Evolutionary conservation across 2,329 filamentous ascomycete species (phyloP), one percentile per base, ranked within the genome.

Genomic region (Neonectria hederae): DNA sequence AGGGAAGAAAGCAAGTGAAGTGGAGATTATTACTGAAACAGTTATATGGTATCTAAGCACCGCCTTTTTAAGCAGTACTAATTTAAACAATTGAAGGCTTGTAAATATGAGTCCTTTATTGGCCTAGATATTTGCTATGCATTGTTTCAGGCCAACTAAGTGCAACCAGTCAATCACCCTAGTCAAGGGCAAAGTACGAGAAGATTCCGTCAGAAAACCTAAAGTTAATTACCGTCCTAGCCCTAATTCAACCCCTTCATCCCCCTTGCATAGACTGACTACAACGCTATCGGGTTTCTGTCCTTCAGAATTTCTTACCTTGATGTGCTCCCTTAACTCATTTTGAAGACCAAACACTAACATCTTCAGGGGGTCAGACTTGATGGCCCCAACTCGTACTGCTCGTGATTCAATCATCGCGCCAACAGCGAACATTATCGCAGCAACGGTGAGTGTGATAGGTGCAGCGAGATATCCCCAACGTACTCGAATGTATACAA

Each of bases 311-410:
- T 17, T 26, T 9, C 3, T 26, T 26, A 17, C 22, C 21, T 24
- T 46, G 4, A 24, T 14, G 9, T 7, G 11, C 5, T 46, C 43
- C 21, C 43, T 24, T 2, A 21, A 13, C 22, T 26, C 22, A 9
- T 3, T 26, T 26, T 46, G 21, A 24, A 46, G 43, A 46, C 43
- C 22, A 9, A 46, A 24, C 10, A 17, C 22, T 9, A 61, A 28
- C 32, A 61, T 49, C 22, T 56, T 35, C 2, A 49, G 21, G 9
- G 52, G 42, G 11, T 61, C 52, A 8, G 58, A 56, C 40, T 61
- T 45, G 5, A 49, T 26, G 32, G 22, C 21, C 6, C 38, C 51
- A 4, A 49, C 38, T 19, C 19, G 30, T 4, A 49, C 28, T 19
- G n/a, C 21, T 6, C 24, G 28, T 17, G 58, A 55, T 14, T 42